Evolutionary conservation across 176 grass and related monocot species (phyloP).

Genomic region (Alopecurus myosuroides): DNA sequence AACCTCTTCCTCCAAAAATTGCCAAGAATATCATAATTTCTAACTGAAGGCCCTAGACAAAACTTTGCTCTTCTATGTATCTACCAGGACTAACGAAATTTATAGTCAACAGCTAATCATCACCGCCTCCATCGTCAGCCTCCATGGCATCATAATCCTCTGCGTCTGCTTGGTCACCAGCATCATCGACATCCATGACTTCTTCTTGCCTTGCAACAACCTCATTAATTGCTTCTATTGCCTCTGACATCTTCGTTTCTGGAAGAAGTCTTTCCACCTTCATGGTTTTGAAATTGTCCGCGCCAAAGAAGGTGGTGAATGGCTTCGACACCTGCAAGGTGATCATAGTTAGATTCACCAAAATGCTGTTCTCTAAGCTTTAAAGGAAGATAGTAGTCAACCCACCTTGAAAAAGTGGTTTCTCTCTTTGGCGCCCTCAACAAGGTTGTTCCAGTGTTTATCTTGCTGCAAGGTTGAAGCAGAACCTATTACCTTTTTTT

Average conservation of each 20-base stretch:
- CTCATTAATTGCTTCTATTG: slow-evolving; percentile 38
- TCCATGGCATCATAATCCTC: slow-evolving; percentile 48
- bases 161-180: slow-evolving; percentile 42
- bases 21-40: neutral
- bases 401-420: slow-evolving; percentile 53
- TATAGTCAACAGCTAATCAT: slow-evolving; percentile 26
- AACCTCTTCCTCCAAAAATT: neutral
- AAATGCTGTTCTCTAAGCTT: neutral
- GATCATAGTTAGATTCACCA: neutral
- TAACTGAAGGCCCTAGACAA: neutral
- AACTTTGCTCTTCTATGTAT: slow-evolving; percentile 11
- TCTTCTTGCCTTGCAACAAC: slow-evolving; percentile 29
- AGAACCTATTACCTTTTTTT: slow-evolving; percentile 84
- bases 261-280: slow-evolving; percentile 31
- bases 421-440: slow-evolving; percentile 77
- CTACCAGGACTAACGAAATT: neutral
- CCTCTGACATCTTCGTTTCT: neutral
- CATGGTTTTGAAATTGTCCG: slow-evolving; percentile 61
- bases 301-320: slow-evolving; percentile 55
- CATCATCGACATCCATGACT: slow-evolving; percentile 40
- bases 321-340: slow-evolving; percentile 69
- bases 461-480: slow-evolving; percentile 83
- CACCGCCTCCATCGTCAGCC: slow-evolving; percentile 48
- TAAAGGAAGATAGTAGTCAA: neutral
- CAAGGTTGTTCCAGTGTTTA: slow-evolving; percentile 84